Evolutionary conservation across 306 rosid genomes (phyloP).

Genomic region (Cicer yamashitae): DNA sequence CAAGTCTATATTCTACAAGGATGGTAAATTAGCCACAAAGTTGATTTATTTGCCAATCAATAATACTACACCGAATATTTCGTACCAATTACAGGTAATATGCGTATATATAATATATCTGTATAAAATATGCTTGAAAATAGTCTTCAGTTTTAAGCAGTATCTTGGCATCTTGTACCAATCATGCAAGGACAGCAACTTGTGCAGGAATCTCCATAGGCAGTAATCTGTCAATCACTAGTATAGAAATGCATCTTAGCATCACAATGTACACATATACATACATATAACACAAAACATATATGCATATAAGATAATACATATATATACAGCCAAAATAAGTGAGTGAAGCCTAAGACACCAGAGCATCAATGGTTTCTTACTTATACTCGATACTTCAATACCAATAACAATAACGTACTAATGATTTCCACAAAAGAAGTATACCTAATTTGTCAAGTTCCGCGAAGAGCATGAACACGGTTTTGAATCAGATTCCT

Average conservation of each 20-base stretch:
- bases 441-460: conserved; percentile 54
- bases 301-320: too few species aligned
- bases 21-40: conserved; percentile 30
- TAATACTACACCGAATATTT: not conserved
- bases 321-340: too few species aligned
- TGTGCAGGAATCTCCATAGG: conserved; percentile 28
- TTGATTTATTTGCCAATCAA: conserved; percentile 29
- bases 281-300: not conserved
- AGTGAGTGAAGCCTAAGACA: too few species aligned
- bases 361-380: too few species aligned
- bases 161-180: conserved; percentile 14
- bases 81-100: conserved; percentile 13
- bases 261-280: not conserved
- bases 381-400: too few species aligned
- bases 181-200: conserved; percentile 34
- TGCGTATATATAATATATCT: conserved; percentile 25
- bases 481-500: conserved; percentile 76
- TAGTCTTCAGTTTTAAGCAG: conserved; percentile 14
- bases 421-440: not conserved
- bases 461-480: conserved; percentile 70
- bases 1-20: conserved; percentile 15
- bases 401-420: too few species aligned
- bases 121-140: conserved; percentile 38
- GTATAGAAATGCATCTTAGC: conserved; percentile 16
- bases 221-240: conserved; percentile 41